Conservation (phyloP, 495 filamentous ascomycete species). For the Penicillium coprophilum region DNA sequence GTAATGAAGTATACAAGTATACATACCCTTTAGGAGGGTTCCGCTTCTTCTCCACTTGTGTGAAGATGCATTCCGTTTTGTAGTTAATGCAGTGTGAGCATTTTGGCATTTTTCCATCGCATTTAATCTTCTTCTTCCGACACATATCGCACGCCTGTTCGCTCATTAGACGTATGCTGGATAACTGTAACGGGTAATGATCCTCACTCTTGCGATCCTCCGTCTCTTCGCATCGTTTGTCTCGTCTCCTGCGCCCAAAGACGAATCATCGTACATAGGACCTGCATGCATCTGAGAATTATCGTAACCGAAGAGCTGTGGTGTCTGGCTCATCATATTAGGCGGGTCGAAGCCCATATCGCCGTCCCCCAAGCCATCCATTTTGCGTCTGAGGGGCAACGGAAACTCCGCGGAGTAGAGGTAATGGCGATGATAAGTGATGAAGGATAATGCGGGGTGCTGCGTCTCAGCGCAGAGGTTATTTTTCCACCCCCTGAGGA, state of each 20-base stretch:
- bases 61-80: constrained; percentile 97
- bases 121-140: constrained; percentile 99
- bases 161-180: constrained; percentile 1
- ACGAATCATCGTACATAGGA: constrained; percentile 60
- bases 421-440: constrained; percentile 20
- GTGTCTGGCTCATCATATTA: constrained; percentile 58
- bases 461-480: constrained; percentile 2
- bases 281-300: constrained; percentile 57
- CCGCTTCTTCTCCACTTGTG: constrained; percentile 97
- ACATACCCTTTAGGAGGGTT: constrained; percentile 93
- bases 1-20: constrained; percentile 17
- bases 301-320: constrained; percentile 71
- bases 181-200: neutral
- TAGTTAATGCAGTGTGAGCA: constrained; percentile 98
- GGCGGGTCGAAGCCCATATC: constrained; percentile 48
- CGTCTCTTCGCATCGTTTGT: constrained; percentile 79
- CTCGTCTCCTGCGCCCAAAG: constrained; percentile 57
- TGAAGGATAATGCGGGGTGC: constrained; percentile 22
- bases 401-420: constrained; percentile 28
- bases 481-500: neutral
- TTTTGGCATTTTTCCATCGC: constrained; percentile 91
- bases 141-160: constrained; percentile 95
- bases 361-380: constrained; percentile 46
- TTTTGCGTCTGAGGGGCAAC: constrained; percentile 23
- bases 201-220: constrained; percentile 80